phyloP scores from a whole-genome alignment of 768 basidiomycete species.

The Rhodotorula taiwanensis region DNA sequence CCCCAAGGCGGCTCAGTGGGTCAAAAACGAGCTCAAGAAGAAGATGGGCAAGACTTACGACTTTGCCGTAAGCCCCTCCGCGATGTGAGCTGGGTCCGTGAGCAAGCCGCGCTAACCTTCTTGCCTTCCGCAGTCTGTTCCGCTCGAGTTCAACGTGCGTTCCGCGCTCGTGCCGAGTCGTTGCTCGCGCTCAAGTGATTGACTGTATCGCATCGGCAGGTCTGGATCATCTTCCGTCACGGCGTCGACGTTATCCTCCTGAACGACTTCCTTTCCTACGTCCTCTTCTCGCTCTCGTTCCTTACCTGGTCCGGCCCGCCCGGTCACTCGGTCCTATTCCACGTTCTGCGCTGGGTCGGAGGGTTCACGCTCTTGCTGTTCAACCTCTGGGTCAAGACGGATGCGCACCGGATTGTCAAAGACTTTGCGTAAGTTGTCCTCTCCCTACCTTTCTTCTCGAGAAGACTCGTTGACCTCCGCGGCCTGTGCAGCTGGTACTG shows the following conservation, averaged over 20 bases:
- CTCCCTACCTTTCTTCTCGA: constrained; percentile 47
- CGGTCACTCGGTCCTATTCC: constrained; percentile 63
- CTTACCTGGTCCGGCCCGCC: constrained; percentile 68
- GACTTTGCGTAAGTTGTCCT: constrained; percentile 93
- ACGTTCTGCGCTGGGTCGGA: constrained; percentile 81
- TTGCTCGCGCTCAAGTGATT: constrained; percentile 5
- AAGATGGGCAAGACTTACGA: constrained; percentile 95
- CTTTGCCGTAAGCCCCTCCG: constrained; percentile 60
- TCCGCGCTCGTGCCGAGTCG: too few relatives aligned
- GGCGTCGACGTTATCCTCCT: constrained; percentile 91
- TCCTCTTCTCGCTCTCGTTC: constrained; percentile 88
- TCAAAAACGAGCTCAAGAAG: constrained; percentile 70
- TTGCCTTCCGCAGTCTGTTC: constrained; percentile 2
- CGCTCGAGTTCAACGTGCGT: constrained; percentile 27
- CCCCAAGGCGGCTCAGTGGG: constrained; percentile 59
- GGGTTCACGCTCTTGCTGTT: constrained; percentile 80
- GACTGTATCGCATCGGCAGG: constrained; percentile 48
- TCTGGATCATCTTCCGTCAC: constrained; percentile 93
- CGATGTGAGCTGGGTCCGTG: too few relatives aligned
- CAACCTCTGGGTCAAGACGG: constrained; percentile 97
- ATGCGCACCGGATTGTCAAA: constrained; percentile 94
- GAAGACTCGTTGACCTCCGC: not conserved
- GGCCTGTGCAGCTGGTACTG: constrained; percentile 31
- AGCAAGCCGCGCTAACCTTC: not conserved
- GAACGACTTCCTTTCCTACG: constrained; percentile 92